phyloP scores from a whole-genome alignment of 805 yeast species.

The Suhomyces sp. region DNA sequence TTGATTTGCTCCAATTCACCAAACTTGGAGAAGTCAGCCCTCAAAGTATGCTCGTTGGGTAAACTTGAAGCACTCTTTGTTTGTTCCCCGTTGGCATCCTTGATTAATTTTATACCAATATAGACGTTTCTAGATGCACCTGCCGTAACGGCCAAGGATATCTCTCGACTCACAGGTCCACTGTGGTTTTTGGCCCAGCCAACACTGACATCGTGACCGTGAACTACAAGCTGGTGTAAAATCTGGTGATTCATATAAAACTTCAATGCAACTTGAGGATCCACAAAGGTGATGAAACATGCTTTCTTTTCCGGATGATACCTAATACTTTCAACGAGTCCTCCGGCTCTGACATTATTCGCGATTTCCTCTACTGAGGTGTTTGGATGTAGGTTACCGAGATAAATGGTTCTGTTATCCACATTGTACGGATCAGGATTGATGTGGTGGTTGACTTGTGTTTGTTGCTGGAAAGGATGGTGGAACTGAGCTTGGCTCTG shows the following conservation, averaged over 20 bases:
- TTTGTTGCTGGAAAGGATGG: not conserved
- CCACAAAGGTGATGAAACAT: constrained; percentile 70
- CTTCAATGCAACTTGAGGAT: constrained; percentile 61
- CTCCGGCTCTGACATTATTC: constrained; percentile 70
- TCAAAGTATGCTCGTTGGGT: constrained; percentile 46
- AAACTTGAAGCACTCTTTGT: constrained; percentile 11
- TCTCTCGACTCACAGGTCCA: constrained; percentile 56
- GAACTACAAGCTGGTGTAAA: constrained; percentile 56
- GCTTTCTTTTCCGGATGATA: constrained; percentile 50
- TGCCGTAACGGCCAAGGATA: constrained; percentile 61
- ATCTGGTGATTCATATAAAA: constrained; percentile 59
- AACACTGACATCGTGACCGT: constrained; percentile 58
- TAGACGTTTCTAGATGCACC: constrained; percentile 80
- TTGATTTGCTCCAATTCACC: constrained; percentile 79
- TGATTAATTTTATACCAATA: constrained; percentile 52
- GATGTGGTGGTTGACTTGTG: not conserved
- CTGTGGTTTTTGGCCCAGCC: constrained; percentile 71
- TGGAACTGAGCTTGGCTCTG: not conserved
- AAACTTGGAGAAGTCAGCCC: constrained; percentile 58
- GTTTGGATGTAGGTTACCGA: constrained; percentile 63
- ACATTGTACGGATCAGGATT: constrained; percentile 26
- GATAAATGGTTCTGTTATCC: constrained; percentile 66
- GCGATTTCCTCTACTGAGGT: constrained; percentile 72
- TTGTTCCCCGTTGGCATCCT: constrained; percentile 8
- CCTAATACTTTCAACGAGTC: constrained; percentile 61